phyloP scores from a whole-genome alignment of 805 yeast species.

The Saccharomycopsis fermentans region DNA sequence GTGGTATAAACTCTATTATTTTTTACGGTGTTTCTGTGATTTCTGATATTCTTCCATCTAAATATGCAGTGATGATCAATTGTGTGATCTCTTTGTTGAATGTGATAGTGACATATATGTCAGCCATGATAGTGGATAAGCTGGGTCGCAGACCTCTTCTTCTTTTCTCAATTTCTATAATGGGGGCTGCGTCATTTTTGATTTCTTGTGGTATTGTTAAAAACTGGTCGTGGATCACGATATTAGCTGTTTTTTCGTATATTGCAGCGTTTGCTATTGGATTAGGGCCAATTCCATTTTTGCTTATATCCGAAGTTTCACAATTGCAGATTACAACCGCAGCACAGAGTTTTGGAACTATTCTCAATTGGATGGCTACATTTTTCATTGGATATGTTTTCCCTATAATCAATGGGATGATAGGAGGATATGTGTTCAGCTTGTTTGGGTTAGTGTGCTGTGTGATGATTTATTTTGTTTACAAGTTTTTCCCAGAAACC shows the following conservation, averaged over 20 bases:
- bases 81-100: conserved; percentile 68
- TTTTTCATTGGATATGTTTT: conserved; percentile 71
- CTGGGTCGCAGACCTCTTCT: conserved; percentile 70
- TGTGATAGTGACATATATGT: conserved; percentile 57
- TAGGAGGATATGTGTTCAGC: conserved; percentile 75
- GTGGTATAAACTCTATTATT: conserved; percentile 87
- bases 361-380: conserved; percentile 85
- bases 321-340: conserved; percentile 68
- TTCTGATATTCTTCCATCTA: conserved; percentile 51
- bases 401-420: conserved; percentile 52
- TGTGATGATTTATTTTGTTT: conserved; percentile 39
- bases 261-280: conserved; percentile 87
- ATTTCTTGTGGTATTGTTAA: conserved; percentile 58
- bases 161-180: conserved; percentile 50
- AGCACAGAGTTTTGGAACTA: conserved; percentile 90
- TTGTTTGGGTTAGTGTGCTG: conserved; percentile 55
- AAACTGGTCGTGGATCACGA: conserved; percentile 40
- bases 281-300: conserved; percentile 90
- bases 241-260: conserved; percentile 57
- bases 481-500: conserved; percentile 59
- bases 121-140: conserved; percentile 69
- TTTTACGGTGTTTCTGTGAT: conserved; percentile 88
- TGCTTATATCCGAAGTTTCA: conserved; percentile 81
- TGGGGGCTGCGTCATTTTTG: conserved; percentile 54
- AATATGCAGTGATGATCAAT: conserved; percentile 60